phyloP scores from a whole-genome alignment of 2,329 filamentous ascomycete species.

The Diplocarpon mali region DNA sequence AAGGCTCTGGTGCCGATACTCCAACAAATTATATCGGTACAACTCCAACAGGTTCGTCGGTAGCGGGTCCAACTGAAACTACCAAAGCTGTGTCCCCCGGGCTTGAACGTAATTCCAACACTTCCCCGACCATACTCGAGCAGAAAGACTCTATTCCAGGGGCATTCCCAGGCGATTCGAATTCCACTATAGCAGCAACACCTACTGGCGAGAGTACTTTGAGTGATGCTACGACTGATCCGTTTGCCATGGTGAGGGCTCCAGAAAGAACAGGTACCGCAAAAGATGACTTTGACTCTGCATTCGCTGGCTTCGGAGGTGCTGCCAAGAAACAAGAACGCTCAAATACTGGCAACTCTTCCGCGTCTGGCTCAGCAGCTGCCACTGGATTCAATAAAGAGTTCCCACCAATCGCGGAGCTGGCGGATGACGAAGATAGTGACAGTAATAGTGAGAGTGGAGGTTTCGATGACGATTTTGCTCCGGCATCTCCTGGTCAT shows the following conservation, averaged over 20 bases:
- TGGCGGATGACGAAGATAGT: slow-evolving; percentile 74
- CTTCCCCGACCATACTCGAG: slow-evolving; percentile 21
- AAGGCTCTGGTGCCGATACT: slow-evolving; percentile 31
- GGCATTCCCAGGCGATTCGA: slow-evolving; percentile 39
- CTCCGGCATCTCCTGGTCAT: slow-evolving; percentile 39
- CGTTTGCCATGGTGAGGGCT: slow-evolving; percentile 44
- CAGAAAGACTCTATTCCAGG: slow-evolving; percentile 36
- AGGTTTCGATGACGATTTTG: slow-evolving; percentile 91
- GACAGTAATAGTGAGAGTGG: slow-evolving; percentile 69
- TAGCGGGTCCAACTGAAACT: slow-evolving; percentile 19
- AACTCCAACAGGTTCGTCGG: slow-evolving; percentile 25
- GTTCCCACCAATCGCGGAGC: slow-evolving; percentile 86
- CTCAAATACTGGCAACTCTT: slow-evolving; percentile 31
- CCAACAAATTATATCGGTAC: slow-evolving; percentile 28
- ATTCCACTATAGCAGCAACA: slow-evolving; percentile 36
- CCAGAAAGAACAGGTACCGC: slow-evolving; percentile 35
- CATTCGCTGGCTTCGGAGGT: slow-evolving; percentile 62
- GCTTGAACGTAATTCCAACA: slow-evolving; percentile 24
- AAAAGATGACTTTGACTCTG: slow-evolving; percentile 76
- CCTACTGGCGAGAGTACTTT: slow-evolving; percentile 36
- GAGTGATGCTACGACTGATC: slow-evolving; percentile 37
- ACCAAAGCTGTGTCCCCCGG: slow-evolving; percentile 21
- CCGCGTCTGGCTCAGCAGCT: slow-evolving; percentile 32
- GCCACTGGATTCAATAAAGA: slow-evolving; percentile 55
- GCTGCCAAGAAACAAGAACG: slow-evolving; percentile 39